Evolutionary conservation across 2,329 filamentous ascomycete species (phyloP), one percentile per base, ranked within the genome.

Genomic region (Aaosphaeria pasadenensis): DNA sequence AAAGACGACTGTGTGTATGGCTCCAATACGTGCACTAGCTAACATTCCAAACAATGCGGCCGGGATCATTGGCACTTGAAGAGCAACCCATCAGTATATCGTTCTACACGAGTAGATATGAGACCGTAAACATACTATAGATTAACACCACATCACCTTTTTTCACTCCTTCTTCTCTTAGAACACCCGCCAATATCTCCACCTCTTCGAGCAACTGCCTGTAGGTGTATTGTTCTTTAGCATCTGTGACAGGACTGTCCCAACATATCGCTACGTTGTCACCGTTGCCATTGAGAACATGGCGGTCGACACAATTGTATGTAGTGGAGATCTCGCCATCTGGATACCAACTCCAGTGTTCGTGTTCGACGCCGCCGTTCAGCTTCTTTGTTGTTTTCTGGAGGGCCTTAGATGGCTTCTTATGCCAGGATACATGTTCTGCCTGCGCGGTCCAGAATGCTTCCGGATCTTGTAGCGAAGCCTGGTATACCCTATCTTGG

Each of bases 1-100:
- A 70, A 96, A 96, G 4, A 97, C 92, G 4, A 95, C 89, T 4
- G 89, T 85, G 66, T 97, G 92, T 45, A 96, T 84, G 11, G 91
- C 92, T 7, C 91, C 92, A 1, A 96, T 77, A 7, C 91, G 83
- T 51, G 84, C 84, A 50, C 88, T 82, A 28, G 92, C 91, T 4
- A 96, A 82, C 55, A 94, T 90, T 7, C 88, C 91, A 52, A 95
- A 84, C n/a, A 96, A 69, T 1, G 91, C 88, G 0, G 89, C 86
- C 1, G 92, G 91, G 39, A 96, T 89, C 91, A 96, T 96, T 46
- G 91, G 91, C 91, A 96, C 87, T 89, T 54, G 17, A 24, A 24
- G 17, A 24, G 17, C 17, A 24, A 24, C 17, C 17, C 17, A 24
- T 24, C 17, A 24, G 17, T 24, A 24, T 24, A 24, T 24, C 17